These are phyloP conservation scores for Termitomyces sp. DNA, from an alignment of 768 basidiomycete genomes.

Conservation along the genomic window DNA sequence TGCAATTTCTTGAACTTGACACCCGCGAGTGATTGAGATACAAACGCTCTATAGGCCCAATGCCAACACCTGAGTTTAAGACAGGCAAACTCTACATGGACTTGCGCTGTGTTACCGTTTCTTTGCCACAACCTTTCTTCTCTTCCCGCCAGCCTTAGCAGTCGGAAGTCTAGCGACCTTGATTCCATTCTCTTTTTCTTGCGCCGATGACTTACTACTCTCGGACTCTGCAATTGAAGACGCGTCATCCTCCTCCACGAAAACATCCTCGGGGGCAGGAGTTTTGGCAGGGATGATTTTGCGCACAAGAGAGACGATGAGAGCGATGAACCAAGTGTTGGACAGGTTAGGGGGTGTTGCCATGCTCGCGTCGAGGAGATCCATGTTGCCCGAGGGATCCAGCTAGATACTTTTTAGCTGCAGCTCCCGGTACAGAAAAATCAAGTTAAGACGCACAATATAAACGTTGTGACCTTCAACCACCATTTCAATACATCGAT, in stretches of 20 bases:
- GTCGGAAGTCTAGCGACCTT: constrained; percentile 34
- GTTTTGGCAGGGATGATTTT: constrained; percentile 24
- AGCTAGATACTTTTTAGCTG: constrained; percentile 36
- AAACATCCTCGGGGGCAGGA: constrained; percentile 15
- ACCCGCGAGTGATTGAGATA: not conserved
- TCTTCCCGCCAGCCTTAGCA: constrained; percentile 57
- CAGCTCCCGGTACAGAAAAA: not conserved
- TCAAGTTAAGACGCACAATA: constrained; percentile 49
- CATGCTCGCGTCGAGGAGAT: constrained; percentile 55
- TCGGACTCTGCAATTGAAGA: constrained; percentile 43
- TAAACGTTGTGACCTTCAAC: constrained; percentile 76
- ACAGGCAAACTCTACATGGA: constrained; percentile 24
- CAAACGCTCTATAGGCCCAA: not conserved
- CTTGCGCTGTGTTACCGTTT: constrained; percentile 39
- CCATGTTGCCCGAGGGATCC: constrained; percentile 55
- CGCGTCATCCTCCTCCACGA: constrained; percentile 30
- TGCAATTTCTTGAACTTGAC: not conserved
- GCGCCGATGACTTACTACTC: constrained; percentile 37
- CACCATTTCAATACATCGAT: constrained; percentile 71
- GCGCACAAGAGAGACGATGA: constrained; percentile 33
- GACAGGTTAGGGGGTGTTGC: constrained; percentile 53
- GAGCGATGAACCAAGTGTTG: constrained; percentile 67
- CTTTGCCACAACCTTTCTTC: constrained; percentile 50
- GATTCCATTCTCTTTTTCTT: constrained; percentile 22
- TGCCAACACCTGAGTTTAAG: constrained; percentile 36